Conservation (phyloP, 164 flowering plant species). For the Umbilicus rupestris region DNA sequence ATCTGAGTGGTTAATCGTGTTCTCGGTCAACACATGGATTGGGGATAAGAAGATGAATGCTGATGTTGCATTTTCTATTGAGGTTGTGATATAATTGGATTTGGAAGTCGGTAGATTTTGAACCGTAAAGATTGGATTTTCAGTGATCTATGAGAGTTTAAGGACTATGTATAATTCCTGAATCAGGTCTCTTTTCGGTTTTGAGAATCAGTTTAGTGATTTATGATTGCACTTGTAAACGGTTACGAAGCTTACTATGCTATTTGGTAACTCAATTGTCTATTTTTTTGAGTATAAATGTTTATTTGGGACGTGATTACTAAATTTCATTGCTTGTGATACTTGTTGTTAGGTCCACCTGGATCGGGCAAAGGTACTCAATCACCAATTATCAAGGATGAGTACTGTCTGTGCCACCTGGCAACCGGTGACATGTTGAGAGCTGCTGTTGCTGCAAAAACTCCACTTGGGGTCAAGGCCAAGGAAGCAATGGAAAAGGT, state of each 20-base stretch:
- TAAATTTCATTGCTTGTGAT: background rate
- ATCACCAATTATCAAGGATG: slow-evolving; percentile 91
- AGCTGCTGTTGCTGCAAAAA: slow-evolving; percentile 93
- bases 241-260: background rate
- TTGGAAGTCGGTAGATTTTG: background rate
- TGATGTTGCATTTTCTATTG: background rate
- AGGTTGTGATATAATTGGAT: background rate
- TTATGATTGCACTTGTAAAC: too few relatives aligned
- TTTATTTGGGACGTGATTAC: background rate
- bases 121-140: too few relatives aligned
- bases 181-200: too few relatives aligned
- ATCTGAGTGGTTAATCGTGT: slow-evolving; percentile 28
- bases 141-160: too few relatives aligned
- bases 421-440: slow-evolving; percentile 99
- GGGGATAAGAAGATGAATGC: background rate
- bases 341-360: slow-evolving; percentile 75
- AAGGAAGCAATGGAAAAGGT: slow-evolving; percentile 98
- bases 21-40: background rate
- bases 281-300: background rate
- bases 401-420: slow-evolving; percentile 93
- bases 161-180: too few relatives aligned
- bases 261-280: background rate
- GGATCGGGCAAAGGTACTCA: slow-evolving; percentile 99
- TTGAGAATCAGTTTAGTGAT: too few relatives aligned
- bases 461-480: slow-evolving; percentile 94